Percentiles rank a stretch among this genome's conserved stretches.
These are phyloP conservation scores for Vitellaria paradoxa DNA, from an alignment of 179 eudicot species.

Conservation along the genomic window DNA sequence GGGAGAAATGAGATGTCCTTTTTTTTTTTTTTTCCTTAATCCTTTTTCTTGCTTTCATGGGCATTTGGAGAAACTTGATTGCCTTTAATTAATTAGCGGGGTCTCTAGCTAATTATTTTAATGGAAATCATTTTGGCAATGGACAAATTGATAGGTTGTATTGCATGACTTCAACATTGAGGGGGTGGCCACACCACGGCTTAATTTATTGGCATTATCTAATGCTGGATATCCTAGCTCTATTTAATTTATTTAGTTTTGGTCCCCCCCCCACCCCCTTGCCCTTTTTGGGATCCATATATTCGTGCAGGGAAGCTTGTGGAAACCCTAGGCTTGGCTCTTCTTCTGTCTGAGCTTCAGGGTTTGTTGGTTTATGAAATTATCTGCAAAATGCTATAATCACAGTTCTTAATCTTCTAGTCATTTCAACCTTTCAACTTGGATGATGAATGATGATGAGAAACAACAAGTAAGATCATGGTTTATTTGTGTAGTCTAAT, in stretches of 20 bases:
- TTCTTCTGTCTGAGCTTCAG: not conserved
- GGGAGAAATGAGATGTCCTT: slow-evolving; percentile 43
- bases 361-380: not conserved
- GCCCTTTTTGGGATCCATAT: not conserved
- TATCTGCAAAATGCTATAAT: too few species aligned
- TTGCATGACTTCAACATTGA: slow-evolving; percentile 32
- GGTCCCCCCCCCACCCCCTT: not conserved
- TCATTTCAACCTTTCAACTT: not conserved
- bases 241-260: slow-evolving; percentile 2
- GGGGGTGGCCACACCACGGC: slow-evolving; percentile 18
- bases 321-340: slow-evolving; percentile 1
- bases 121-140: slow-evolving; percentile 16
- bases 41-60: slow-evolving; percentile 9
- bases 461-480: too few species aligned
- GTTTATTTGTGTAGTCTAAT: not conserved
- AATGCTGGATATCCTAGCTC: slow-evolving; percentile 16
- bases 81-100: slow-evolving; percentile 4
- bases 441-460: not conserved
- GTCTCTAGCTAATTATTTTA: not conserved
- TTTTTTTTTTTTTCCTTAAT: not conserved
- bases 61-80: slow-evolving; percentile 20
- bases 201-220: slow-evolving; percentile 15
- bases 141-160: slow-evolving; percentile 31
- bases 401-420: not conserved
- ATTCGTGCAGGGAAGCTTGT: not conserved